A percentile compares a stretch with the other conserved stretches of the same genome.
These are phyloP conservation scores for Fusarium longipes DNA, from an alignment of 2,329 filamentous ascomycete species.

Conservation along the genomic window DNA sequence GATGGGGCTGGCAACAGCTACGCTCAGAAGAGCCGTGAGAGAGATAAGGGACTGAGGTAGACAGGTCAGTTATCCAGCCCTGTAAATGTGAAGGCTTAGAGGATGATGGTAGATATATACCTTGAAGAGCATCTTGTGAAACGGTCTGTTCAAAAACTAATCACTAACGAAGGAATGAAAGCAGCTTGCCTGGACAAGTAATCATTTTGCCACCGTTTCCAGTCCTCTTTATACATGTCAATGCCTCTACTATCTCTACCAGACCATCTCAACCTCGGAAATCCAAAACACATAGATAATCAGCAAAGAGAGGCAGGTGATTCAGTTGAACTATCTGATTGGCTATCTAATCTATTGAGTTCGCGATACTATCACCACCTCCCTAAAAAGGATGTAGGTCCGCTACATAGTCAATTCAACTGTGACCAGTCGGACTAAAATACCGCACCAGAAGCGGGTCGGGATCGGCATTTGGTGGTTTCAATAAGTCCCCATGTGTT, in stretches of 20 bases:
- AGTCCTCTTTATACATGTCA: not conserved
- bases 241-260: not conserved
- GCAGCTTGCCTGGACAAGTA: not conserved
- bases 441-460: slow-evolving; percentile 16
- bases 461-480: slow-evolving; percentile 37
- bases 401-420: slow-evolving; percentile 12
- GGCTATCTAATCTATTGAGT: not conserved
- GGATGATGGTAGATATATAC: too few species aligned
- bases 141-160: not conserved
- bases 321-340: slow-evolving; percentile 11
- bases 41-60: slow-evolving; percentile 36
- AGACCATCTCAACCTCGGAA: not conserved
- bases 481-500: slow-evolving; percentile 35
- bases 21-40: slow-evolving; percentile 46
- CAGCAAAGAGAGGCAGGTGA: slow-evolving; percentile 29
- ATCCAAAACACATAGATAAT: slow-evolving; percentile 15
- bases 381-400: slow-evolving; percentile 30
- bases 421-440: slow-evolving; percentile 20
- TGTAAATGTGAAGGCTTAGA: too few species aligned
- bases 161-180: not conserved
- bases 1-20: slow-evolving; percentile 46
- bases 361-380: slow-evolving; percentile 32
- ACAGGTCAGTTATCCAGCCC: not conserved
- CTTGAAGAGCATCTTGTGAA: slow-evolving; percentile 40
- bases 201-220: not conserved